These are phyloP conservation scores for Pisolithus thermaeus DNA, from an alignment of 1,284 basidiomycete species.

Conservation along the genomic window DNA sequence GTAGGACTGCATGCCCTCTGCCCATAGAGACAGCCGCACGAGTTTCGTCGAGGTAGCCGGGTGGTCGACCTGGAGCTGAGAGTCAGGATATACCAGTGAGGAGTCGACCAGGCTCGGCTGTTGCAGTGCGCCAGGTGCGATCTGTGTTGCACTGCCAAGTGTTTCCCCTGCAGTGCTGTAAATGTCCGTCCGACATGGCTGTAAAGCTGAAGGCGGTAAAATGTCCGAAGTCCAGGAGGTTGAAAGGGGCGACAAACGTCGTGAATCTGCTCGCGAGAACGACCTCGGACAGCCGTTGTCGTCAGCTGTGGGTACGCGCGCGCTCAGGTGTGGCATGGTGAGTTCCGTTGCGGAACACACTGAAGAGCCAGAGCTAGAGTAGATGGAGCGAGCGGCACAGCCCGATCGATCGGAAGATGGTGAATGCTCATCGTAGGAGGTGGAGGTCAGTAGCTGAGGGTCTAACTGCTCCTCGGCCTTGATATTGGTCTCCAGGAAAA, in stretches of 20 bases:
- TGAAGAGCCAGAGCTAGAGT: constrained; percentile 23
- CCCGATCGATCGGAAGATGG: constrained; percentile 29
- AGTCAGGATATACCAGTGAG: constrained; percentile 26
- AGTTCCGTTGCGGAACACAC: constrained; percentile 22
- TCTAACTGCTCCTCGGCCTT: constrained; percentile 46
- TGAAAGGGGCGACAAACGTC: constrained; percentile 27
- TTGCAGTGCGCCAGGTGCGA: constrained; percentile 27
- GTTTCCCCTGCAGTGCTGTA: constrained; percentile 25
- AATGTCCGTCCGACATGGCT: constrained; percentile 20
- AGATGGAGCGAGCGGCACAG: constrained; percentile 20
- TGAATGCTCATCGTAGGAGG: constrained; percentile 27
- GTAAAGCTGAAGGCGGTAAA: constrained; percentile 22
- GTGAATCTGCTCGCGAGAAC: constrained; percentile 24
- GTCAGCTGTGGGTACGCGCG: constrained; percentile 19
- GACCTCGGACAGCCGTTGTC: constrained; percentile 29
- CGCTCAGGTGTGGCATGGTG: constrained; percentile 16
- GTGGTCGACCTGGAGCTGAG: constrained; percentile 25
- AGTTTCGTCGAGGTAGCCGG: constrained; percentile 22
- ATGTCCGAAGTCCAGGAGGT: constrained; percentile 27
- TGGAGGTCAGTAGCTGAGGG: constrained; percentile 31
- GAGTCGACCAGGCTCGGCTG: constrained; percentile 26
- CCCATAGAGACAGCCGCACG: constrained; percentile 42
- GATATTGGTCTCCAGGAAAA: constrained; percentile 48
- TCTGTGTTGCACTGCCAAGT: constrained; percentile 15
- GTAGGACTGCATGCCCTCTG: constrained; percentile 62